A percentile compares a stretch with the other conserved stretches of the same genome.
Conservation (phyloP, 345 rosid species). For the Camelina sativa region DNA sequence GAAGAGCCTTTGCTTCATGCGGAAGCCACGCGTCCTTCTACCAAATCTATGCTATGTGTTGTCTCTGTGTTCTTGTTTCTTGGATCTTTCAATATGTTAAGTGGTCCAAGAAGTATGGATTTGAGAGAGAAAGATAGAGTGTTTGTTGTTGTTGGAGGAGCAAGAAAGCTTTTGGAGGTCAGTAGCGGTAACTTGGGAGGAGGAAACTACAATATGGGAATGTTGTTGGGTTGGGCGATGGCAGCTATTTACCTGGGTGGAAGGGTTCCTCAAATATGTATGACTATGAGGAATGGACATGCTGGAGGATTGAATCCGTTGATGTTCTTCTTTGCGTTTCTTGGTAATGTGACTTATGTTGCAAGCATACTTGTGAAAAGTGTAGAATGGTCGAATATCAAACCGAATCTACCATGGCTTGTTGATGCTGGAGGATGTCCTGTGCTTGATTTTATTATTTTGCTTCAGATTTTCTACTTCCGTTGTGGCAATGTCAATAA, state of each 20-base stretch:
- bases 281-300: constrained; percentile 76
- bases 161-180: constrained; percentile 66
- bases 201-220: constrained; percentile 50
- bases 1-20: constrained; percentile 70
- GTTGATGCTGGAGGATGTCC: constrained; percentile 85
- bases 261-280: constrained; percentile 80
- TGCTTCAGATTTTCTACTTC: constrained; percentile 67
- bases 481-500: constrained; percentile 34
- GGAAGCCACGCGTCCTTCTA: constrained; percentile 45
- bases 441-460: constrained; percentile 68
- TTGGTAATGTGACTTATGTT: constrained; percentile 76
- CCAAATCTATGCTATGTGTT: constrained; percentile 63
- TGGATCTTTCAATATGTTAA: constrained; percentile 48
- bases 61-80: constrained; percentile 58
- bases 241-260: constrained; percentile 89
- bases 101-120: constrained; percentile 32
- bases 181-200: constrained; percentile 46
- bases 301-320: constrained; percentile 80
- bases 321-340: constrained; percentile 79
- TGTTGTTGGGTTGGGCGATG: constrained; percentile 82
- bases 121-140: constrained; percentile 49
- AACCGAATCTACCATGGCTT: constrained; percentile 84
- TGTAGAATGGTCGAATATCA: constrained; percentile 61
- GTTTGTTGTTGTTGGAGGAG: constrained; percentile 49
- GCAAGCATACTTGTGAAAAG: constrained; percentile 76